Percentiles rank a stretch among this genome's conserved stretches.
These are phyloP conservation scores for Cicer bijugum DNA, from an alignment of 306 rosid species.

Conservation along the genomic window DNA sequence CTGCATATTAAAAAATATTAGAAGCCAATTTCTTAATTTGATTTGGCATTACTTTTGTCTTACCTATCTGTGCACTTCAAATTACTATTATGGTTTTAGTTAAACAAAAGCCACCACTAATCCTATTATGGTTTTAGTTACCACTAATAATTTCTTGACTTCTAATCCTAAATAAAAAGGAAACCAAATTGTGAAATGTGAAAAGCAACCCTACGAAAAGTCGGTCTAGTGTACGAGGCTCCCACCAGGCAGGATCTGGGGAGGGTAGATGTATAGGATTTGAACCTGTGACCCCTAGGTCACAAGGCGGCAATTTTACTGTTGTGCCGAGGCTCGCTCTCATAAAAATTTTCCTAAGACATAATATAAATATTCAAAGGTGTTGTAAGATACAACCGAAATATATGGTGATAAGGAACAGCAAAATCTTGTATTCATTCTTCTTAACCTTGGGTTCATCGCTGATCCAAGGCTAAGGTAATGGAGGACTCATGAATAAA, in stretches of 20 bases:
- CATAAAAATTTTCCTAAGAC: no score
- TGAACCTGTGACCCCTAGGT: no score
- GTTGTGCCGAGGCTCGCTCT: no score
- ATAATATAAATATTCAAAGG: not conserved
- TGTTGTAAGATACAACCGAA: not conserved
- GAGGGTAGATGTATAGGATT: no score
- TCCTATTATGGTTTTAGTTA: no score
- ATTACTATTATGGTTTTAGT: no score
- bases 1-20: slow-evolving; percentile 29
- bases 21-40: slow-evolving; percentile 1
- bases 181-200: not conserved
- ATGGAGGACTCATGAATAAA: not conserved
- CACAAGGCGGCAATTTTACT: no score
- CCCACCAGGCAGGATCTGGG: no score
- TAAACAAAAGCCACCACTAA: no score
- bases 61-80: not conserved
- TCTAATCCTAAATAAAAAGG: not conserved
- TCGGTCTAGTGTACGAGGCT: no score
- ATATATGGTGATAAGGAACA: not conserved
- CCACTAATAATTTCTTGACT: not conserved
- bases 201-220: not conserved
- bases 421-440: not conserved
- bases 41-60: not conserved
- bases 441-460: not conserved
- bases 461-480: no score